These are phyloP conservation scores for Cicer judaicum DNA, from an alignment of 306 rosid genomes.

Conservation along the genomic window DNA sequence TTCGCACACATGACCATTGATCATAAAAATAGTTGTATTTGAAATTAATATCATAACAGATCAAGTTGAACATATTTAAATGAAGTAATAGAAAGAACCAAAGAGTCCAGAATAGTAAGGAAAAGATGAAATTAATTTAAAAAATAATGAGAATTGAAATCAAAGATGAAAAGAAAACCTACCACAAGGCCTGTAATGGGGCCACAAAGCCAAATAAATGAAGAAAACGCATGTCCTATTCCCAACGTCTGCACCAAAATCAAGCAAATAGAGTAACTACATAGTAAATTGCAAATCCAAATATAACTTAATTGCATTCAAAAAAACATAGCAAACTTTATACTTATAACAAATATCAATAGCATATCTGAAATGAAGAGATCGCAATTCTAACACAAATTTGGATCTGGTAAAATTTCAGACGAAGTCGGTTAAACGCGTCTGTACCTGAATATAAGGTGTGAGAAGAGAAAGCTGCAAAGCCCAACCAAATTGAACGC, in stretches of 20 bases:
- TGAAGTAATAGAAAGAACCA: conserved; percentile 13
- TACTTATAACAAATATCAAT: not conserved
- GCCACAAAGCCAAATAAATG: conserved; percentile 99
- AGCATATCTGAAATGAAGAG: conserved; percentile 3
- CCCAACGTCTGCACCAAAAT: conserved; percentile 87
- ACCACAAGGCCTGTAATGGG: conserved; percentile 99
- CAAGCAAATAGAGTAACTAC: conserved; percentile 21
- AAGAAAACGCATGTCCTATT: conserved; percentile 95
- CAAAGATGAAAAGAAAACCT: conserved; percentile 47
- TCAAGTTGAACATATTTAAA: not conserved
- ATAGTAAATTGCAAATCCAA: conserved; percentile 37
- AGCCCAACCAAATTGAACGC: conserved; percentile 99
- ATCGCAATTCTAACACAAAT: not conserved
- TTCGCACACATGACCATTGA: not conserved
- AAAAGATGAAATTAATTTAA: conserved; percentile 24
- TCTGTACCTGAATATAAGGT: conserved; percentile 85
- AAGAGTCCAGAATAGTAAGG: not conserved
- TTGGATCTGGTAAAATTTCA: conserved; percentile 22
- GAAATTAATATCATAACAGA: not conserved
- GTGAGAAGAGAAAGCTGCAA: conserved; percentile 93
- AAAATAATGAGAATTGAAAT: conserved; percentile 17
- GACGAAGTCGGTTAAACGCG: not conserved
- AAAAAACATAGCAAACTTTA: conserved; percentile 10
- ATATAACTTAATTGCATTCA: not conserved
- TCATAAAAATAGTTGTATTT: conserved; percentile 22